Percentiles rank a stretch among this genome's conserved stretches.
These are phyloP conservation scores for Alternaria sp. DNA, from an alignment of 2,329 filamentous ascomycete genomes.

Conservation along the genomic window DNA sequence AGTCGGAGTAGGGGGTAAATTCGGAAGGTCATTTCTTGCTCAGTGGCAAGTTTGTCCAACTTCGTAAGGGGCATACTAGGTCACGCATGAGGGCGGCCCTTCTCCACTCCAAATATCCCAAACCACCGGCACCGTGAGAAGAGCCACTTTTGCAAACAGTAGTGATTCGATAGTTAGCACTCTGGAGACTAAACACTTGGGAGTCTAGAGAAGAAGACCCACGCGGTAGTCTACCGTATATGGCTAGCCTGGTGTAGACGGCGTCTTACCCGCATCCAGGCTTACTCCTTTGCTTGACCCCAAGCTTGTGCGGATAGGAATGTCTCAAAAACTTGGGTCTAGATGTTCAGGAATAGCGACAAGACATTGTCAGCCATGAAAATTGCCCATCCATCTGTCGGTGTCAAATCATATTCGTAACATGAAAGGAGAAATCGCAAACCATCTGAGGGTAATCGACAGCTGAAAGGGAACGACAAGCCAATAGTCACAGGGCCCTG, in stretches of 20 bases:
- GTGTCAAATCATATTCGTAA: background rate
- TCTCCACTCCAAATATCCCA: background rate
- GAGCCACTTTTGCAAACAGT: background rate
- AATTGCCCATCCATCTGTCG: background rate
- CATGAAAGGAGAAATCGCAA: background rate
- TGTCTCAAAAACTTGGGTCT: background rate
- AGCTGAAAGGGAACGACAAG: background rate
- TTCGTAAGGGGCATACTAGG: background rate
- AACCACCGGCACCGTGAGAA: background rate
- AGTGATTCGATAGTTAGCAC: background rate
- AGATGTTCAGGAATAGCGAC: background rate
- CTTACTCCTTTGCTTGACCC: background rate
- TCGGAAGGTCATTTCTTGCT: background rate
- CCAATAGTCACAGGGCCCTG: background rate
- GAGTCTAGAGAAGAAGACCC: background rate
- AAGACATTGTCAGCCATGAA: background rate
- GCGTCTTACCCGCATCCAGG: slow-evolving; percentile 1
- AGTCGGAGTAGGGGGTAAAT: background rate
- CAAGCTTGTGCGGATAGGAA: background rate
- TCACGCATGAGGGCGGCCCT: background rate
- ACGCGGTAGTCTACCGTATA: background rate
- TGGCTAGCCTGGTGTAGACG: slow-evolving; percentile 1
- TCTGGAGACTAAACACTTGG: background rate
- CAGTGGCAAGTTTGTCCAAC: background rate
- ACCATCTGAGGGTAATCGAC: background rate